Evolutionary conservation across 306 rosid genomes (phyloP).

Genomic region (Comarum palustre): DNA sequence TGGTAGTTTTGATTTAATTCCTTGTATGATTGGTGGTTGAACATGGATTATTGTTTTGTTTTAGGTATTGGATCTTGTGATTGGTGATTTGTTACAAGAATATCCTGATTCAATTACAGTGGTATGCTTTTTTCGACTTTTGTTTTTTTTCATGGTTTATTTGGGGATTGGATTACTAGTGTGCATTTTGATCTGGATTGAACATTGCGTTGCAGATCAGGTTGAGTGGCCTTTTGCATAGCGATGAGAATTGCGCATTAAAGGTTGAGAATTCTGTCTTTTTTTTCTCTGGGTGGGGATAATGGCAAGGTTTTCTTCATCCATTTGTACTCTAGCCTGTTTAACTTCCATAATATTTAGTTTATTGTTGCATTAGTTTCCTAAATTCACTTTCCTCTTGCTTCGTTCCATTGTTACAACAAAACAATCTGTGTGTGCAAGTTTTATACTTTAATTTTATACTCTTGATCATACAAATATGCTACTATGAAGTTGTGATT

Average conservation of each 20-base stretch:
- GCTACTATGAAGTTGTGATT: background rate
- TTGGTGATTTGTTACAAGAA: conserved; percentile 58
- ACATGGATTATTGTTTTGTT: background rate
- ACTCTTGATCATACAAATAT: background rate
- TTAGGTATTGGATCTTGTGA: conserved; percentile 78
- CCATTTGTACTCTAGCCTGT: background rate
- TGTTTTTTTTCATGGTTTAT: background rate
- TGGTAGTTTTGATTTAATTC: background rate
- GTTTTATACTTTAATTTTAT: background rate
- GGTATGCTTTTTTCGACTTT: conserved; percentile 35
- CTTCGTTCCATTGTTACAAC: background rate
- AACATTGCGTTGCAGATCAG: conserved; percentile 52
- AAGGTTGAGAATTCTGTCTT: conserved; percentile 48
- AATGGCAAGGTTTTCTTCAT: background rate
- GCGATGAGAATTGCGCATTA: conserved; percentile 72
- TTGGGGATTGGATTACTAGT: background rate
- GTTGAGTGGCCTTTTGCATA: conserved; percentile 77
- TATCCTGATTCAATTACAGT: conserved; percentile 69
- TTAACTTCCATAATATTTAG: background rate
- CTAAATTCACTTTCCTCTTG: background rate
- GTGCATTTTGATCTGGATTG: background rate
- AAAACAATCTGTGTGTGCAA: background rate
- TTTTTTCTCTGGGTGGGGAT: background rate
- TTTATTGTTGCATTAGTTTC: background rate
- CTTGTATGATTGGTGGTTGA: background rate